phyloP scores from a whole-genome alignment of 371 early-diverging fungal genomes.

The Nematocida sp. region DNA sequence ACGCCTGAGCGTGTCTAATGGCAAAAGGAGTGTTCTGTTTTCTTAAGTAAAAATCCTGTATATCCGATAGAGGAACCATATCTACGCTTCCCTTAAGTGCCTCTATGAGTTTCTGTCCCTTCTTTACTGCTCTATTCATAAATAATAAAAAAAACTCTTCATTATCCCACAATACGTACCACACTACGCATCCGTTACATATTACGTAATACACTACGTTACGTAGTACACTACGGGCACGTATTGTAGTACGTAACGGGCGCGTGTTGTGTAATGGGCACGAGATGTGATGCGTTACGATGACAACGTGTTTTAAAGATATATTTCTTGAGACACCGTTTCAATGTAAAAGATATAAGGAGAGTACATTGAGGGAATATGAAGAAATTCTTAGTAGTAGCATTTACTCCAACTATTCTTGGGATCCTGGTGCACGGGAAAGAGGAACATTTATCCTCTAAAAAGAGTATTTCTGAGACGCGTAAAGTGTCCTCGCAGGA shows the following conservation, averaged over 20 bases:
- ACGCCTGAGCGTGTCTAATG: constrained; percentile 44
- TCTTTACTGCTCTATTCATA: constrained; percentile 41
- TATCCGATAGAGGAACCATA: constrained; percentile 10
- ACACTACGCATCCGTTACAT: too few relatives aligned
- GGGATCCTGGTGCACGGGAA: too few relatives aligned
- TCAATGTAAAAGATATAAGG: constrained; percentile 20
- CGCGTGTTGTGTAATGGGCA: not conserved
- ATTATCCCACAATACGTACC: too few relatives aligned
- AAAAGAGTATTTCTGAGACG: too few relatives aligned
- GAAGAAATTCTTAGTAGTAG: constrained; percentile 29
- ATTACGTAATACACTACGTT: too few relatives aligned
- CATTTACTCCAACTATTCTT: constrained; percentile 5
- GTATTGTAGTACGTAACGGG: too few relatives aligned
- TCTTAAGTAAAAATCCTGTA: constrained; percentile 46
- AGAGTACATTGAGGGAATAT: not conserved
- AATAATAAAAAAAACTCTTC: constrained; percentile 5
- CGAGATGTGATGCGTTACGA: not conserved
- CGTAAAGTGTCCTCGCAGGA: too few relatives aligned
- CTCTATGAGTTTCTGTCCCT: constrained; percentile 33
- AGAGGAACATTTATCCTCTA: too few relatives aligned
- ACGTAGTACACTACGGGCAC: too few relatives aligned
- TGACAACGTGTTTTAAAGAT: not conserved
- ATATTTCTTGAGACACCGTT: constrained; percentile 10
- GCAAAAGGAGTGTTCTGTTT: constrained; percentile 32
- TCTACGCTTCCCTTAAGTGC: constrained; percentile 6